Percentiles rank a stretch among this genome's conserved stretches.
phyloP scores from a whole-genome alignment of 2,329 filamentous ascomycete species.

The Trichoderma brevicompactum region DNA sequence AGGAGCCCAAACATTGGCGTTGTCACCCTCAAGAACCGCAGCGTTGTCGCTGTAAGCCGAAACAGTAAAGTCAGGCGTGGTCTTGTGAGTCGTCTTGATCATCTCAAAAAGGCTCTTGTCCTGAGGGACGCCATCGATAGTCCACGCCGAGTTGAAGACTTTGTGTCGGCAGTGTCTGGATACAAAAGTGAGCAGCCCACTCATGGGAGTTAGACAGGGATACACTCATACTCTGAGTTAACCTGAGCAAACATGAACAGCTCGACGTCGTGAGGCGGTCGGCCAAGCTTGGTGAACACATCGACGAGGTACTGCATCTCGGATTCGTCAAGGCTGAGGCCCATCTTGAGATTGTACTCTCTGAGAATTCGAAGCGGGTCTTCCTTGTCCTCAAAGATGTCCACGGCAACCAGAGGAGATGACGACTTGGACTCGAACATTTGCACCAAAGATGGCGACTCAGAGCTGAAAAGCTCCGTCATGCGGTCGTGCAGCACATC shows the following conservation, averaged over 20 bases:
- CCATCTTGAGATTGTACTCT: conserved; percentile 81
- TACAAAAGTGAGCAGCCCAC: conserved; percentile 18
- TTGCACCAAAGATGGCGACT: conserved; percentile 68
- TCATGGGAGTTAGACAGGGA: conserved; percentile 18
- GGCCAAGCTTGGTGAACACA: conserved; percentile 48
- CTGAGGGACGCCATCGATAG: conserved; percentile 83
- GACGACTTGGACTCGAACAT: conserved; percentile 77
- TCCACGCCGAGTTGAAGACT: conserved; percentile 97
- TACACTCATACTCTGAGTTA: conserved; percentile 72
- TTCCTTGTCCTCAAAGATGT: conserved; percentile 68
- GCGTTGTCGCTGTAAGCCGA: conserved; percentile 98
- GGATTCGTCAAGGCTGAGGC: conserved; percentile 81
- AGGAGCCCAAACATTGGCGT: conserved; percentile 73
- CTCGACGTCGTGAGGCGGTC: conserved; percentile 84
- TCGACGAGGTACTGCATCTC: conserved; percentile 96
- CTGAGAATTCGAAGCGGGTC: conserved; percentile 74
- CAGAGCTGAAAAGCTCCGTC: conserved; percentile 79
- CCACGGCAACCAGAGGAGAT: conserved; percentile 71
- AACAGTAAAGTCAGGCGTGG: conserved; percentile 79
- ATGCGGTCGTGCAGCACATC: conserved; percentile 90
- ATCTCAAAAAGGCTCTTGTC: conserved; percentile 85
- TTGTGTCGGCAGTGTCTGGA: conserved; percentile 73
- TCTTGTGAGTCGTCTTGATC: conserved; percentile 94
- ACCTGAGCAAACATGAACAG: conserved; percentile 99
- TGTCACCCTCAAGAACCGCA: conserved; percentile 67